These are phyloP conservation scores for Clitopilus hobsonii DNA, from an alignment of 768 basidiomycete genomes.

Conservation along the genomic window DNA sequence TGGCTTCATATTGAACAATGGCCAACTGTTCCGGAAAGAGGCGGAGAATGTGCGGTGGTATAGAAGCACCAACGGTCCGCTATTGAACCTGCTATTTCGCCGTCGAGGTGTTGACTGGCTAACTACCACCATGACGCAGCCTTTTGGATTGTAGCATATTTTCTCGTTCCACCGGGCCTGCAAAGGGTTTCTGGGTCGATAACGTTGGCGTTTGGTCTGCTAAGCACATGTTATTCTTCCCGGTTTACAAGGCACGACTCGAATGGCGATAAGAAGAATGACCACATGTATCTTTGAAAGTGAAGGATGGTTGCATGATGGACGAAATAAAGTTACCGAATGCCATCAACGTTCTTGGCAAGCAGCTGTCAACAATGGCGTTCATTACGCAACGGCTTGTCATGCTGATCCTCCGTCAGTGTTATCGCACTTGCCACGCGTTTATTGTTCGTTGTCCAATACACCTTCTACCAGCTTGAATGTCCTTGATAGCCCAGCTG, in stretches of 20 bases:
- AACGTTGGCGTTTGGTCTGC: too few relatives aligned
- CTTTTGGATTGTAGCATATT: too few relatives aligned
- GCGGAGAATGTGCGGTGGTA: background rate
- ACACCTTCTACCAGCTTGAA: background rate
- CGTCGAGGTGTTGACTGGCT: too few relatives aligned
- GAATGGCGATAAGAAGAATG: background rate
- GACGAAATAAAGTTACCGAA: background rate
- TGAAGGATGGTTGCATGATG: background rate
- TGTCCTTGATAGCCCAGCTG: conserved; percentile 5
- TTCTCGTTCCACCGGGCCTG: too few relatives aligned
- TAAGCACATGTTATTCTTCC: background rate
- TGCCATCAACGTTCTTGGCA: background rate
- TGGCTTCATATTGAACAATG: background rate
- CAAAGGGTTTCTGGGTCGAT: too few relatives aligned
- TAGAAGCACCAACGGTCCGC: too few relatives aligned
- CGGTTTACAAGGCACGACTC: background rate
- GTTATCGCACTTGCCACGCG: background rate
- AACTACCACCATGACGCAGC: too few relatives aligned
- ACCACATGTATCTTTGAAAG: background rate
- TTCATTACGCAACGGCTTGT: background rate
- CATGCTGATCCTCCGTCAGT: background rate
- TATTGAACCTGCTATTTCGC: too few relatives aligned
- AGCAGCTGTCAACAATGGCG: background rate
- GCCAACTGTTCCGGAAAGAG: background rate
- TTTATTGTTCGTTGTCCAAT: background rate